Percentiles rank a stretch among this genome's conserved stretches.
Evolutionary conservation across 495 filamentous ascomycete species (phyloP).

Genomic region (Emericellopsis terricola): DNA sequence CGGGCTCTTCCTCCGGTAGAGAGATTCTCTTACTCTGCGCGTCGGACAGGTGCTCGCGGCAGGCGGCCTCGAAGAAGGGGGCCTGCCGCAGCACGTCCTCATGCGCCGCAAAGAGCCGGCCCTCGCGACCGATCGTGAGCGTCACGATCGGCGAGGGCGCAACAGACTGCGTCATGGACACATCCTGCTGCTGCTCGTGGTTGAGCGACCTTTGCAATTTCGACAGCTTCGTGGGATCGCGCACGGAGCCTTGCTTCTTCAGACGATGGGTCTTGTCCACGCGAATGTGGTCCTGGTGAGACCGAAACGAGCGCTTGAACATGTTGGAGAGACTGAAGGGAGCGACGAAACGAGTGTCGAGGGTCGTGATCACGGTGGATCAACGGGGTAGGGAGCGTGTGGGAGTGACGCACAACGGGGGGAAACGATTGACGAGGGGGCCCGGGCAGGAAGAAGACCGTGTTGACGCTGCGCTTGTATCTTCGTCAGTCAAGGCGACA

Average conservation of each 20-base stretch:
- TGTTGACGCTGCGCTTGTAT: constrained; percentile 4
- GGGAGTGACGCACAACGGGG: constrained; percentile 23
- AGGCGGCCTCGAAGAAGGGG: constrained; percentile 55
- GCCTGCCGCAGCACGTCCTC: constrained; percentile 69
- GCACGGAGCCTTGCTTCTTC: constrained; percentile 45
- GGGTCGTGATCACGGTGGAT: constrained; percentile 3
- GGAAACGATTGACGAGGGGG: constrained; percentile 27
- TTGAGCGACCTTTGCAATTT: constrained; percentile 47
- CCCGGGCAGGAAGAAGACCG: constrained; percentile 17
- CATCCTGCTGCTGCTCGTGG: constrained; percentile 15
- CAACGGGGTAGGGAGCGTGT: constrained; percentile 9
- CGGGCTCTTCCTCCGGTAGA: constrained; percentile 71
- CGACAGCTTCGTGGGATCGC: constrained; percentile 50
- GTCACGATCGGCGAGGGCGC: constrained; percentile 62
- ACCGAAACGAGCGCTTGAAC: constrained; percentile 73
- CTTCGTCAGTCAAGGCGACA: constrained; percentile 10
- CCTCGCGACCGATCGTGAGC: constrained; percentile 59
- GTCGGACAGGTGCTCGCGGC: constrained; percentile 43
- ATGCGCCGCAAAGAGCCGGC: constrained; percentile 81
- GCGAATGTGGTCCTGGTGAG: constrained; percentile 34
- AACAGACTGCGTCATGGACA: constrained; percentile 7
- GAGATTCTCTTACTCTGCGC: constrained; percentile 47
- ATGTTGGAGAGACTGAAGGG: constrained; percentile 36
- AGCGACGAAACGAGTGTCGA: constrained; percentile 27
- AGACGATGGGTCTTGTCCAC: constrained; percentile 63